Conservation (phyloP, 1,284 basidiomycete species). For the Sporisorium sorghi region DNA sequence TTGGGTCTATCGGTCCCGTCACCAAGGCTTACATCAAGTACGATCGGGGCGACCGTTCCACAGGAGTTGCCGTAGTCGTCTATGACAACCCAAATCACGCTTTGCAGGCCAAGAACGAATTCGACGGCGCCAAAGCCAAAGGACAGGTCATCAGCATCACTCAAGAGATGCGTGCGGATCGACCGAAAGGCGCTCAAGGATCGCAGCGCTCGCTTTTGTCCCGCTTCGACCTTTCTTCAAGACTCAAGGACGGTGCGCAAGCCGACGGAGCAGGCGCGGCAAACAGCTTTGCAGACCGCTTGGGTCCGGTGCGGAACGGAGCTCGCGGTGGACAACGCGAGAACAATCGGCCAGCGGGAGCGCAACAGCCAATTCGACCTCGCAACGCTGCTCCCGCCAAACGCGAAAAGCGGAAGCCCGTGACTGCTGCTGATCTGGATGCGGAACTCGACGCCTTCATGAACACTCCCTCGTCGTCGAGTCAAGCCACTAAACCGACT, state of each 20-base stretch:
- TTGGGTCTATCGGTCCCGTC: conserved; percentile 90
- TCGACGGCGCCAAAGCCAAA: conserved; percentile 89
- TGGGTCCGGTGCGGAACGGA: conserved; percentile 31
- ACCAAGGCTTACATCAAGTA: conserved; percentile 93
- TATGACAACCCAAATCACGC: conserved; percentile 85
- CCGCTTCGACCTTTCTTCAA: conserved; percentile 46
- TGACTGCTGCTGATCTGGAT: conserved; percentile 86
- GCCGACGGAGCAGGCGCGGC: neutral
- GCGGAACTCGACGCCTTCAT: conserved; percentile 91
- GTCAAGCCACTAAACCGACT: conserved; percentile 3
- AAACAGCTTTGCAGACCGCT: conserved; percentile 34
- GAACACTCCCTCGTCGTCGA: conserved; percentile 66
- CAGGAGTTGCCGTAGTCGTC: conserved; percentile 83
- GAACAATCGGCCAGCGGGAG: conserved; percentile 38
- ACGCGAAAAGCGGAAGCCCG: conserved; percentile 66
- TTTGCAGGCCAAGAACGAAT: conserved; percentile 83
- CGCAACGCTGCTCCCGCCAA: conserved; percentile 19
- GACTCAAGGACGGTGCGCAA: conserved; percentile 29
- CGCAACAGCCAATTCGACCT: neutral
- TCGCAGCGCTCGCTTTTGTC: conserved; percentile 33
- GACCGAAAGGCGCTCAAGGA: conserved; percentile 12
- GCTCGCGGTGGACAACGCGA: conserved; percentile 15
- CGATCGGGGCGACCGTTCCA: conserved; percentile 92
- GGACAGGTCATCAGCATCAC: conserved; percentile 70
- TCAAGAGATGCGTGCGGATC: conserved; percentile 48